A percentile compares a stretch with the other conserved stretches of the same genome.
These are phyloP conservation scores for Russula lepida DNA, from an alignment of 768 basidiomycete genomes.

Conservation along the genomic window DNA sequence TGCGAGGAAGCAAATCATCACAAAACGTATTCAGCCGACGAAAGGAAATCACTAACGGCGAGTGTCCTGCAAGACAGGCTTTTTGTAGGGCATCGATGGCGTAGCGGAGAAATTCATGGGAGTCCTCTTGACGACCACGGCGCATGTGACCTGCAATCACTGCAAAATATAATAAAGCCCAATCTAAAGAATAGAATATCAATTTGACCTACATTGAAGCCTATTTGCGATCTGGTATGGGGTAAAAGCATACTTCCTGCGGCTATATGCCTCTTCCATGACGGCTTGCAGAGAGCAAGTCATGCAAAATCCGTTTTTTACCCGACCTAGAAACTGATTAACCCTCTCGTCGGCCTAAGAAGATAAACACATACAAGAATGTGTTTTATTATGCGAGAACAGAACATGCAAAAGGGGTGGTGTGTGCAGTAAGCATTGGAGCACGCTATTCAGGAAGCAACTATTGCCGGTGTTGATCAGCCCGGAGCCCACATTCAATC, in stretches of 20 bases:
- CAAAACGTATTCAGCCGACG: neutral
- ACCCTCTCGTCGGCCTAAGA: neutral
- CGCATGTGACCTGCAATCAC: slow-evolving; percentile 89
- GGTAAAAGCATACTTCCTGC: slow-evolving; percentile 40
- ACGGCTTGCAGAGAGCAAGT: slow-evolving; percentile 58
- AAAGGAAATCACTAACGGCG: slow-evolving; percentile 46
- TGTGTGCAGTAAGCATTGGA: slow-evolving; percentile 91
- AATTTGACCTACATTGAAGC: slow-evolving; percentile 47
- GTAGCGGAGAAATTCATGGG: slow-evolving; percentile 96
- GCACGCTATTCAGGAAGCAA: slow-evolving; percentile 90
- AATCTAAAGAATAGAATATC: neutral
- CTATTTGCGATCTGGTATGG: slow-evolving; percentile 60
- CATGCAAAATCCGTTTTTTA: slow-evolving; percentile 63
- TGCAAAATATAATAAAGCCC: slow-evolving; percentile 28
- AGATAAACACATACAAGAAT: slow-evolving; percentile 46
- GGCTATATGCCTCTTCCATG: slow-evolving; percentile 43
- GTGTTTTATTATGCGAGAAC: slow-evolving; percentile 36
- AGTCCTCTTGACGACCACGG: slow-evolving; percentile 90
- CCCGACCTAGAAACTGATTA: slow-evolving; percentile 29
- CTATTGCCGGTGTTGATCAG: slow-evolving; percentile 86
- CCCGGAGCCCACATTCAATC: slow-evolving; percentile 46
- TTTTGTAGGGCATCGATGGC: slow-evolving; percentile 87
- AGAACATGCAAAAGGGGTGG: slow-evolving; percentile 71
- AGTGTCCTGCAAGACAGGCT: slow-evolving; percentile 61
- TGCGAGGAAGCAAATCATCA: slow-evolving; percentile 25